Evolutionary conservation across 2,329 filamentous ascomycete genomes (phyloP).

Genomic region (Neoarthrinium moseri): DNA sequence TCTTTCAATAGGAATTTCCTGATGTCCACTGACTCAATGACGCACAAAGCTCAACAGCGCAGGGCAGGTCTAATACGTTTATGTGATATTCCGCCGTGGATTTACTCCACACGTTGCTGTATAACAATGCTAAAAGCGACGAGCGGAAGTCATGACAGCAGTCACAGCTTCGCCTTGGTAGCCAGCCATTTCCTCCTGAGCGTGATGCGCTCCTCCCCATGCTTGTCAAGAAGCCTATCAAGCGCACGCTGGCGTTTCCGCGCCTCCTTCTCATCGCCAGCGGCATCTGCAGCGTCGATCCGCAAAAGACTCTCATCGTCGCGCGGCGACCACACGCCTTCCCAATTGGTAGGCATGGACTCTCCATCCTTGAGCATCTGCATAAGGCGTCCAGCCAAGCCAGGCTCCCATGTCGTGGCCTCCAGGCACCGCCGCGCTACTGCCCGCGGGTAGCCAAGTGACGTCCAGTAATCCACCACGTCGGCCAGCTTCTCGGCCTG

Average conservation of each 20-base stretch:
- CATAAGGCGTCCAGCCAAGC: slow-evolving; percentile 6
- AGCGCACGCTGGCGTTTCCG: neutral
- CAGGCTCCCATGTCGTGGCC: slow-evolving; percentile 6
- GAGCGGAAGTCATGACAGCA: neutral
- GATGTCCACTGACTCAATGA: neutral
- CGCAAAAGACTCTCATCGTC: slow-evolving; percentile 6
- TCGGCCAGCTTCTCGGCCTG: slow-evolving; percentile 4
- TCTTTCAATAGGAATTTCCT: neutral
- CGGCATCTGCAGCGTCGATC: slow-evolving; percentile 4
- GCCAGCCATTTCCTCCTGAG: slow-evolving; percentile 8
- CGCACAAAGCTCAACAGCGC: no score
- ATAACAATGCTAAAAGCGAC: neutral
- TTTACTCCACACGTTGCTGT: neutral
- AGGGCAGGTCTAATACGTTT: no score
- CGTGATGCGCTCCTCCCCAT: slow-evolving; percentile 5
- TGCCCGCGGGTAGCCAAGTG: slow-evolving; percentile 5
- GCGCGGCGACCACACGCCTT: slow-evolving; percentile 6
- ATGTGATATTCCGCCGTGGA: neutral
- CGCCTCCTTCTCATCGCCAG: slow-evolving; percentile 3
- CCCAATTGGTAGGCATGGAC: slow-evolving; percentile 8
- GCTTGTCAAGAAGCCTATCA: slow-evolving; percentile 1
- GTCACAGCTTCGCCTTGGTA: slow-evolving; percentile 1
- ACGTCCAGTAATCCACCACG: slow-evolving; percentile 5
- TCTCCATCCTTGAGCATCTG: slow-evolving; percentile 4
- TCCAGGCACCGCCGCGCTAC: slow-evolving; percentile 7